Evolutionary conservation across 371 early-diverging fungal genomes (phyloP).

Genomic region (Lichtheimia ornata): DNA sequence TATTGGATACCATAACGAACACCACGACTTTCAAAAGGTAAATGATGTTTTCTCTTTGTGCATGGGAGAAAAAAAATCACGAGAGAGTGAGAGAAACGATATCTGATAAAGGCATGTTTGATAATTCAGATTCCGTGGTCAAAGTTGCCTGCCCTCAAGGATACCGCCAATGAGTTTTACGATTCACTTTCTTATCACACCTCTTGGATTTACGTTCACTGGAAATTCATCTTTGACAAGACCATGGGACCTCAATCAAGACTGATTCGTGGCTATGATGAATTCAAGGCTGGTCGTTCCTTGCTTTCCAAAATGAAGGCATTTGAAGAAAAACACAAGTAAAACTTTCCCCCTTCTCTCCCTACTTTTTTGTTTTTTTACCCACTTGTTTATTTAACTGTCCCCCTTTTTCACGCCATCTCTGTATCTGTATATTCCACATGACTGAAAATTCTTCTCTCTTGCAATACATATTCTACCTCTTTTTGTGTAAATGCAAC

Average conservation of each 20-base stretch:
- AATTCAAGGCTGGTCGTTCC: conserved; percentile 69
- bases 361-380: neutral
- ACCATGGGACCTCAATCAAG: conserved; percentile 84
- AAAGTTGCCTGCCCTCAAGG: conserved; percentile 78
- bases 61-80: no score
- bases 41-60: neutral
- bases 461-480: neutral
- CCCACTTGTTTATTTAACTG: neutral
- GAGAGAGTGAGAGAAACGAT: neutral
- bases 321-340: conserved; percentile 20
- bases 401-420: neutral
- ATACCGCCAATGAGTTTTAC: conserved; percentile 91
- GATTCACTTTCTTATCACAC: conserved; percentile 82
- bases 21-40: conserved; percentile 92
- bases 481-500: no score
- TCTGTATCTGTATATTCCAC: no score
- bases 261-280: conserved; percentile 71
- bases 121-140: conserved; percentile 82
- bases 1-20: conserved; percentile 97
- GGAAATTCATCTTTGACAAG: conserved; percentile 75
- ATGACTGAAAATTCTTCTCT: neutral
- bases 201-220: conserved; percentile 88
- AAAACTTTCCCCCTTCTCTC: neutral
- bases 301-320: conserved; percentile 36
- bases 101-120: conserved; percentile 2